Conservation (phyloP, 352 stramenopile genomes). For the Phytophthora megakarya region DNA sequence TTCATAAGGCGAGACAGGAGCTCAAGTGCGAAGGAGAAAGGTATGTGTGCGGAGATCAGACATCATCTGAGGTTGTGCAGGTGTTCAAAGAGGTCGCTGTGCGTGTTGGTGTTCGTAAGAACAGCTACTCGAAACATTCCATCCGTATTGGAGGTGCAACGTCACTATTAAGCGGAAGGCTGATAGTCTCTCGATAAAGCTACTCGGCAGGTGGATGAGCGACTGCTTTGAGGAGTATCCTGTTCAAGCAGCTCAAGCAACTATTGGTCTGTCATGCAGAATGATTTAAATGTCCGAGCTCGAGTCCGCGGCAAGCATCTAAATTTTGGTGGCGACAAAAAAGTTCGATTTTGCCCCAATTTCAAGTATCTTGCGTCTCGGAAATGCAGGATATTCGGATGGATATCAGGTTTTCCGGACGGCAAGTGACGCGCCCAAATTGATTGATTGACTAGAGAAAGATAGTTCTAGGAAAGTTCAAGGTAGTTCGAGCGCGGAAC, state of each 20-base stretch:
- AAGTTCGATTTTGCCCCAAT: too few relatives aligned
- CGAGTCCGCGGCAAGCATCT: neutral
- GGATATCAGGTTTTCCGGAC: too few relatives aligned
- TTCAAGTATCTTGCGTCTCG: too few relatives aligned
- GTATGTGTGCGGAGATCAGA: neutral
- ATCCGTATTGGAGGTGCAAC: slow-evolving; percentile 6
- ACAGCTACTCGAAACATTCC: slow-evolving; percentile 8
- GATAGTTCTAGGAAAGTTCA: too few relatives aligned
- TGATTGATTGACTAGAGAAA: too few relatives aligned
- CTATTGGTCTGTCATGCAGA: neutral
- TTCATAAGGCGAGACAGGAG: neutral
- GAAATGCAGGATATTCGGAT: too few relatives aligned
- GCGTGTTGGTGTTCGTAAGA: neutral
- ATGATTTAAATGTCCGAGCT: slow-evolving; percentile 8
- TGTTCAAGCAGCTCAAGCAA: neutral
- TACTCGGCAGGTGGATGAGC: neutral
- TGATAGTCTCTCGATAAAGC: slow-evolving; percentile 5
- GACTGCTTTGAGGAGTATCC: slow-evolving; percentile 1
- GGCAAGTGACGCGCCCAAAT: too few relatives aligned
- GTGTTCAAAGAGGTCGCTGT: neutral
- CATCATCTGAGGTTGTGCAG: neutral
- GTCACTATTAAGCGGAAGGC: slow-evolving; percentile 1
- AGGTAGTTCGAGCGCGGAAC: too few relatives aligned
- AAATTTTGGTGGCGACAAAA: neutral
- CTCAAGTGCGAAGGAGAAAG: too few relatives aligned